A percentile compares a stretch with the other conserved stretches of the same genome.
phyloP scores from a whole-genome alignment of 441 rosid species.

The Corymbia calophylla region DNA sequence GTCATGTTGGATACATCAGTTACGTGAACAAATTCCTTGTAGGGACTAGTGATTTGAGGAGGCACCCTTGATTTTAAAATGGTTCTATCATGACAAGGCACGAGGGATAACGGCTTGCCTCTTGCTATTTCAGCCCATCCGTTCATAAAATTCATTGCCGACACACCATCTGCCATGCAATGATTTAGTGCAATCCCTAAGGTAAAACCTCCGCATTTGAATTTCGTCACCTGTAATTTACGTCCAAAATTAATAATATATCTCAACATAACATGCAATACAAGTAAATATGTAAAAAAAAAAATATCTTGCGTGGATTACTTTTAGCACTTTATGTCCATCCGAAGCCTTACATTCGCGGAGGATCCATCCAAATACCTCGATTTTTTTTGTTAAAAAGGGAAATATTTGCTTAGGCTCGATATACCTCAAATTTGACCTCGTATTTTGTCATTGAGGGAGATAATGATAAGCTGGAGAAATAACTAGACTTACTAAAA shows the following conservation, averaged over 20 bases:
- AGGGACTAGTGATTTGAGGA: neutral
- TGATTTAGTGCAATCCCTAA: neutral
- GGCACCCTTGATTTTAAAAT: neutral
- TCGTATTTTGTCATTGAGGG: neutral
- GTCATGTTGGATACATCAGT: neutral
- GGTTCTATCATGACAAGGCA: neutral
- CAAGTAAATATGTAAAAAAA: neutral
- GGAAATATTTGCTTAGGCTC: neutral
- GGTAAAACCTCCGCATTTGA: neutral
- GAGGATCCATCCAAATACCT: neutral
- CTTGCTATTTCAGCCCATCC: neutral
- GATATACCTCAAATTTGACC: neutral
- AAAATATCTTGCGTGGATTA: neutral
- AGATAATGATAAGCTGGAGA: neutral
- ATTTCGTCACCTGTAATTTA: neutral
- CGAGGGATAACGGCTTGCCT: neutral
- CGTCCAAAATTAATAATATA: neutral
- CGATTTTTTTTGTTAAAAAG: neutral
- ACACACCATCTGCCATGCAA: neutral
- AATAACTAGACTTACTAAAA: neutral
- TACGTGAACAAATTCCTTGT: neutral
- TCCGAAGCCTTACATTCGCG: neutral
- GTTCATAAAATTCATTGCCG: neutral
- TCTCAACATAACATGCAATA: neutral
- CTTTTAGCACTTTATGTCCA: neutral